Conservation (phyloP, 2,329 filamentous ascomycete genomes). For the Emergomyces africanus region DNA sequence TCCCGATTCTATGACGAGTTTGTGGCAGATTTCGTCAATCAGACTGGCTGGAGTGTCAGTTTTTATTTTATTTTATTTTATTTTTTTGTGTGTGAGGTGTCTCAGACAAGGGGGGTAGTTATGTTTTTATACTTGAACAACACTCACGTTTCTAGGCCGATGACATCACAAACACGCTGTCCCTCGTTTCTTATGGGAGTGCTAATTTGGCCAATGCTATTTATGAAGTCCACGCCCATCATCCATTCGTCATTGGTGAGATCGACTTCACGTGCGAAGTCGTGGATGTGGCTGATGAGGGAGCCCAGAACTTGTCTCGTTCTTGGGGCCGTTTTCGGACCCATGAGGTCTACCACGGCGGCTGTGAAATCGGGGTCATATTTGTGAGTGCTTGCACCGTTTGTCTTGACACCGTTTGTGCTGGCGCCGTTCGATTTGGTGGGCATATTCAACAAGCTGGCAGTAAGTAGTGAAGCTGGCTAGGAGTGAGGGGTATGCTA, state of each 20-base stretch:
- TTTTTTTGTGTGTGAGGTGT: slow-evolving; percentile 24
- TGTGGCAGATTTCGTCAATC: slow-evolving; percentile 71
- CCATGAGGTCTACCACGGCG: slow-evolving; percentile 60
- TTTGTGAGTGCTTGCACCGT: not conserved
- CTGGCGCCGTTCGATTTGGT: not conserved
- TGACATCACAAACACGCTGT: slow-evolving; percentile 58
- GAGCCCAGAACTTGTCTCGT: slow-evolving; percentile 50
- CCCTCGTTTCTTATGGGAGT: slow-evolving; percentile 52
- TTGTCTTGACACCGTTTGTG: not conserved
- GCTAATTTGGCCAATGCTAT: slow-evolving; percentile 58
- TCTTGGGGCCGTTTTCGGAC: slow-evolving; percentile 53
- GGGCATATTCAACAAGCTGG: not conserved
- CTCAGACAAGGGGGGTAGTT: not conserved
- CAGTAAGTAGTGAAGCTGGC: no score
- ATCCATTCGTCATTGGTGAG: slow-evolving; percentile 68
- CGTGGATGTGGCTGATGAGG: slow-evolving; percentile 60
- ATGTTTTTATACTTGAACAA: not conserved
- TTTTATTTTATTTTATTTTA: slow-evolving; percentile 17
- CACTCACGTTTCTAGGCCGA: slow-evolving; percentile 52
- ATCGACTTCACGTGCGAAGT: slow-evolving; percentile 66
- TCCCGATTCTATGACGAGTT: slow-evolving; percentile 47
- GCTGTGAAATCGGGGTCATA: slow-evolving; percentile 58
- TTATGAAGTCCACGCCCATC: slow-evolving; percentile 60
- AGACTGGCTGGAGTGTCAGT: slow-evolving; percentile 28
- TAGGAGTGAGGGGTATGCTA: not conserved